These are phyloP conservation scores for Monoraphidium neglectum DNA, from an alignment of 139 green algal species.

Conservation along the genomic window DNA sequence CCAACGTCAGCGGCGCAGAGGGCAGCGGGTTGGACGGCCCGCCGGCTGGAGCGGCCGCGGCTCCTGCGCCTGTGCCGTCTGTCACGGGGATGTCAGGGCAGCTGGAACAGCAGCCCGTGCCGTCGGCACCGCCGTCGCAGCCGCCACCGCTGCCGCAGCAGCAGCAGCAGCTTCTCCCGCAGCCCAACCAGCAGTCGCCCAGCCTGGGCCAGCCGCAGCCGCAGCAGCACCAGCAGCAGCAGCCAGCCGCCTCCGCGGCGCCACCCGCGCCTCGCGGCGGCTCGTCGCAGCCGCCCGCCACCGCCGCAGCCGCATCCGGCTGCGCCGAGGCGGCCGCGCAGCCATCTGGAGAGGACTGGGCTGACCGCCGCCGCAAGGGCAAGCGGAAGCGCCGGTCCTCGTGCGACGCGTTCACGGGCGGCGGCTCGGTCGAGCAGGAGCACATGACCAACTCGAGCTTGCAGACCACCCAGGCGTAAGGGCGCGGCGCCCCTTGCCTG, in stretches of 20 bases:
- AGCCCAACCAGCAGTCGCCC: not conserved
- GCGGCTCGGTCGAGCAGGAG: no score
- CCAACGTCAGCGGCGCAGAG: not conserved
- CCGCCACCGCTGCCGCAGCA: not conserved
- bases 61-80: no score
- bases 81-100: not conserved
- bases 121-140: not conserved
- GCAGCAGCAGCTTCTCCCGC: not conserved
- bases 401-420: no score
- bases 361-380: no score
- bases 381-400: no score
- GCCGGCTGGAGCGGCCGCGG: not conserved
- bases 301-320: not conserved
- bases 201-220: not conserved
- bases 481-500: no score
- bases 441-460: no score
- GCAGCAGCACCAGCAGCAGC: slow-evolving; percentile 5
- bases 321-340: no score
- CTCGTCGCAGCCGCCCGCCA: no score
- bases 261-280: slow-evolving; percentile 4
- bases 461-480: no score
- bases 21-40: not conserved
- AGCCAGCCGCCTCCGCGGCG: not conserved
- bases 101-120: not conserved
- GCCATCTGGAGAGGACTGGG: no score